These are phyloP conservation scores for Mycena capillaripes DNA, from an alignment of 768 basidiomycete species.

Conservation along the genomic window DNA sequence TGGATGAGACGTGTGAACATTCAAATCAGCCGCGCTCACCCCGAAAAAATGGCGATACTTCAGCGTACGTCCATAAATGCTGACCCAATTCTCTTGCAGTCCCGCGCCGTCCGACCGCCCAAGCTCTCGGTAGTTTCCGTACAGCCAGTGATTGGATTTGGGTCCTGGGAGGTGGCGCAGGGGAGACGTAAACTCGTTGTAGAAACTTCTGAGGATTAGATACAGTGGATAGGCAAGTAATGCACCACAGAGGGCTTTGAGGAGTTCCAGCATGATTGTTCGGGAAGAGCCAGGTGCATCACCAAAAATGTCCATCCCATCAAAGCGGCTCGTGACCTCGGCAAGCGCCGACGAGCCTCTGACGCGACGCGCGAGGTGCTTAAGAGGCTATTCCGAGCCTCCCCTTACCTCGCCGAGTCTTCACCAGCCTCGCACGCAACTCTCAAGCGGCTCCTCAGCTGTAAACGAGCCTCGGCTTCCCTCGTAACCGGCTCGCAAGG, in stretches of 20 bases:
- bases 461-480: too few species aligned
- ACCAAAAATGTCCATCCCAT: too few species aligned
- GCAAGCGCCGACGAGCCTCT: too few species aligned
- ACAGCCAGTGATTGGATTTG: neutral
- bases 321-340: too few species aligned
- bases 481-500: too few species aligned
- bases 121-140: neutral
- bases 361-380: too few species aligned
- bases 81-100: conserved; percentile 3
- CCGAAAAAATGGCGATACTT: neutral
- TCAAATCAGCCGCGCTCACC: neutral
- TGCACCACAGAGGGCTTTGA: neutral
- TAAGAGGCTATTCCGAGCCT: too few species aligned
- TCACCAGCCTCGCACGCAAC: too few species aligned
- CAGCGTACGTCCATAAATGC: conserved; percentile 6
- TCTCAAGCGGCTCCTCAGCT: too few species aligned
- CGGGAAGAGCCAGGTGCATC: too few species aligned
- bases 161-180: conserved; percentile 10
- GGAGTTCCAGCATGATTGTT: neutral
- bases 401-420: too few species aligned
- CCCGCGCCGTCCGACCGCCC: neutral
- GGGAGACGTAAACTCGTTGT: neutral
- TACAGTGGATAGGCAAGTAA: neutral
- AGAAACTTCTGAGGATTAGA: neutral
- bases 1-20: too few species aligned